Evolutionary conservation across 768 basidiomycete genomes (phyloP).

Genomic region (Serpula lacrymans): DNA sequence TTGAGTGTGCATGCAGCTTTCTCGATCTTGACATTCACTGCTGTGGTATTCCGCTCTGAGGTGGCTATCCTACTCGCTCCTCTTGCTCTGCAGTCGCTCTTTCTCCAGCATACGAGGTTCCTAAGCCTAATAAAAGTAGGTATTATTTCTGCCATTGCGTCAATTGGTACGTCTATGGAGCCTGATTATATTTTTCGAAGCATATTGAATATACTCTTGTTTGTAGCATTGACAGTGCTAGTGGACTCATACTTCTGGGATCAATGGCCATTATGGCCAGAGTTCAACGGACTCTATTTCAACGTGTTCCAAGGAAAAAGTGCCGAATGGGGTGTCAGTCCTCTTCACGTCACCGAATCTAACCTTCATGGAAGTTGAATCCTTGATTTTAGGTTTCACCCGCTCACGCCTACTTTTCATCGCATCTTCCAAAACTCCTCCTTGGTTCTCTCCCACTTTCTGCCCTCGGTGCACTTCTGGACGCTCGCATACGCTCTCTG

Average conservation of each 20-base stretch:
- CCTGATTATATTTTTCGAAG: not conserved
- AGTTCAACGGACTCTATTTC: conserved; percentile 73
- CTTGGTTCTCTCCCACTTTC: conserved; percentile 62
- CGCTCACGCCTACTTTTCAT: conserved; percentile 57
- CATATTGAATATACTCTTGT: not conserved
- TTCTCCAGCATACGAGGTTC: conserved; percentile 41
- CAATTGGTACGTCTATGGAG: conserved; percentile 43
- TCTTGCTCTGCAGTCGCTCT: conserved; percentile 52
- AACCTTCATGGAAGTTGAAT: conserved; percentile 3
- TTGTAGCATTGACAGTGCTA: conserved; percentile 51
- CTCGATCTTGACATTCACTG: conserved; percentile 58
- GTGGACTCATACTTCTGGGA: conserved; percentile 91
- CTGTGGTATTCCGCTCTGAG: conserved; percentile 80
- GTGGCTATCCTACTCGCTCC: conserved; percentile 64
- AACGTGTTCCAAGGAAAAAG: conserved; percentile 88
- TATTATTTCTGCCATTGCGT: conserved; percentile 42
- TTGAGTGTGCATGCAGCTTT: conserved; percentile 41
- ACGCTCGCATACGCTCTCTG: conserved; percentile 48
- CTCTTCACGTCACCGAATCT: not conserved
- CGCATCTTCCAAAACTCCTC: conserved; percentile 75
- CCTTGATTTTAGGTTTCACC: conserved; percentile 59
- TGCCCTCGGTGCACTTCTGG: conserved; percentile 45
- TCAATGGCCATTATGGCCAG: conserved; percentile 77
- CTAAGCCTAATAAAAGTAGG: conserved; percentile 46
- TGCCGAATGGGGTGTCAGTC: conserved; percentile 86